Conservation (phyloP, 768 basidiomycete genomes). For the Cystofilobasidium macerans region DNA sequence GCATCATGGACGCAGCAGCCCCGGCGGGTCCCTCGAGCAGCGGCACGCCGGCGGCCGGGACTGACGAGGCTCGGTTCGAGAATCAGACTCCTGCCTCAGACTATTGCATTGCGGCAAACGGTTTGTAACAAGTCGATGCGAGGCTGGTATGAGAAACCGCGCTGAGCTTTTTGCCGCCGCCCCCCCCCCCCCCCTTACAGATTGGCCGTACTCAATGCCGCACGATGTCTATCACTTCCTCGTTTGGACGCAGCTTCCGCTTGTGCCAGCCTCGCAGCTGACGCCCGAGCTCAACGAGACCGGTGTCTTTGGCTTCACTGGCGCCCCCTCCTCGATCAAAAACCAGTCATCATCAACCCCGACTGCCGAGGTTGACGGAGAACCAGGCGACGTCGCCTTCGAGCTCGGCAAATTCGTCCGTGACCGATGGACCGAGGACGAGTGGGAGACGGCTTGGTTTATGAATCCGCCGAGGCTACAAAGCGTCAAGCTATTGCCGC, state of each 20-base stretch:
- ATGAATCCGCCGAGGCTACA: slow-evolving; percentile 51
- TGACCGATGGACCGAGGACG: slow-evolving; percentile 54
- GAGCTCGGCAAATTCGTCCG: slow-evolving; percentile 57
- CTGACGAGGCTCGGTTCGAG: slow-evolving; percentile 48
- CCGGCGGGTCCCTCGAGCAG: too few species aligned
- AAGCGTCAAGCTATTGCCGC: slow-evolving; percentile 62
- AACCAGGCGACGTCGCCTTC: slow-evolving; percentile 43
- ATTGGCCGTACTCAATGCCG: slow-evolving; percentile 79
- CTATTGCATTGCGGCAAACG: slow-evolving; percentile 21
- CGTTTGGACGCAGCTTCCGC: slow-evolving; percentile 59
- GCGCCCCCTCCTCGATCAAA: slow-evolving; percentile 37
- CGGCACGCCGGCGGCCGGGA: slow-evolving; percentile 29
- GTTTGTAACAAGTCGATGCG: not conserved
- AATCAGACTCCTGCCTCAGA: slow-evolving; percentile 46
- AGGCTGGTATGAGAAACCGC: too few species aligned
- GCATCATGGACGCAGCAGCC: too few species aligned
- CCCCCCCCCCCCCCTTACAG: slow-evolving; percentile 42
- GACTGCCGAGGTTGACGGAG: slow-evolving; percentile 45
- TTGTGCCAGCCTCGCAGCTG: slow-evolving; percentile 52
- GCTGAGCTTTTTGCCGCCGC: not conserved
- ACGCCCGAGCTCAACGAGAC: slow-evolving; percentile 48
- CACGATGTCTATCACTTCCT: slow-evolving; percentile 4
- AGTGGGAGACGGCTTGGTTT: slow-evolving; percentile 80
- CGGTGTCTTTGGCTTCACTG: slow-evolving; percentile 72
- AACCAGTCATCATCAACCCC: slow-evolving; percentile 46